A percentile compares a stretch with the other conserved stretches of the same genome.
Conservation (phyloP, 768 basidiomycete species). For the Coprinopsis cinerea region DNA sequence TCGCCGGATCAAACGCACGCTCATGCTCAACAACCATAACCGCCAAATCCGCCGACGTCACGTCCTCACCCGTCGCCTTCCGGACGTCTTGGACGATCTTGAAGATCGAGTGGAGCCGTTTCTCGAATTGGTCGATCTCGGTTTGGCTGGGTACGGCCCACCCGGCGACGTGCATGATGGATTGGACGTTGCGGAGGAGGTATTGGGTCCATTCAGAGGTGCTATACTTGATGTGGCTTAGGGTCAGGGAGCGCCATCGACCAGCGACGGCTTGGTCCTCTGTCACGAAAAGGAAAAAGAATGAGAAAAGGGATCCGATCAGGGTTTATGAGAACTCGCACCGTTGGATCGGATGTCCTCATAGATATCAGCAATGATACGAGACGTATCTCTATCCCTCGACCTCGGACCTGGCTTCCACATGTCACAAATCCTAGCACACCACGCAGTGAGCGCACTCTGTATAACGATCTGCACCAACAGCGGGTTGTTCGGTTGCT, state of each 20-base stretch:
- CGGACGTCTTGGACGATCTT: conserved; percentile 20
- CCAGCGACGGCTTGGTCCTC: conserved; percentile 39
- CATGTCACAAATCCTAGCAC: not conserved
- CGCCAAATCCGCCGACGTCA: conserved; percentile 22
- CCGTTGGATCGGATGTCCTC: conserved; percentile 32
- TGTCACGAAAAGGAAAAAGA: conserved; percentile 15
- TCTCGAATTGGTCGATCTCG: conserved; percentile 15
- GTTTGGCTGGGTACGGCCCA: conserved; percentile 2
- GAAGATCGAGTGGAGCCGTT: conserved; percentile 22
- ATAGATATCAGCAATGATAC: conserved; percentile 17
- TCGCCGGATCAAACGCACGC: conserved; percentile 8
- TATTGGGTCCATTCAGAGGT: conserved; percentile 7
- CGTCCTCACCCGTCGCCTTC: conserved; percentile 19
- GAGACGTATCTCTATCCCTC: not conserved
- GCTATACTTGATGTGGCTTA: conserved; percentile 14
- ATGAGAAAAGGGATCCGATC: conserved; percentile 23
- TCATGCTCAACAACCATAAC: conserved; percentile 10
- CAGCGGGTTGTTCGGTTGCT: conserved; percentile 2
- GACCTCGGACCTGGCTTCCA: not conserved
- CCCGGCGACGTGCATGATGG: not conserved
- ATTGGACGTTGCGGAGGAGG: not conserved
- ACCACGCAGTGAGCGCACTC: conserved; percentile 1
- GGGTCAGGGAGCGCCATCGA: conserved; percentile 38
- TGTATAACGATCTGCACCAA: conserved; percentile 8
- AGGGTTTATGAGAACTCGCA: conserved; percentile 22